phyloP scores from a whole-genome alignment of 1,139 yeast species.

The Pneumocystis wakefieldiae region DNA sequence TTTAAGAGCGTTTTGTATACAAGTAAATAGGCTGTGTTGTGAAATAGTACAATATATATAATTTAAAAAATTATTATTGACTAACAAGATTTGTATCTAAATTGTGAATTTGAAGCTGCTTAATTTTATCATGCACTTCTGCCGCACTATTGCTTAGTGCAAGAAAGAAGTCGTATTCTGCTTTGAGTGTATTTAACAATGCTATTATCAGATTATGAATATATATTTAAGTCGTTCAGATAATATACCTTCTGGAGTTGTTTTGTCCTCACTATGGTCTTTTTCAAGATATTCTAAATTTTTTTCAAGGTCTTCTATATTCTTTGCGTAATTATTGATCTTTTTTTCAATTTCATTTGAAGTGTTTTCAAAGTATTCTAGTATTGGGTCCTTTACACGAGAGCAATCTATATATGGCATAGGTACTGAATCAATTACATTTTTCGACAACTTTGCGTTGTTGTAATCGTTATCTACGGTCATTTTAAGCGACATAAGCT shows the following conservation, averaged over 20 bases:
- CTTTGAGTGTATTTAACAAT: slow-evolving; percentile 53
- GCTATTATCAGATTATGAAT: slow-evolving; percentile 27
- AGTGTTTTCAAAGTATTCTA: slow-evolving; percentile 39
- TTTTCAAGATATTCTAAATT: slow-evolving; percentile 57
- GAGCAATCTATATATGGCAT: slow-evolving; percentile 54
- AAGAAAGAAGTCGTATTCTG: slow-evolving; percentile 76
- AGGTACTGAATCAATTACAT: slow-evolving; percentile 48
- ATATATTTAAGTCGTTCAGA: slow-evolving; percentile 21
- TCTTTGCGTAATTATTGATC: slow-evolving; percentile 50
- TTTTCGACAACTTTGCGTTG: neutral
- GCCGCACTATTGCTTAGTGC: slow-evolving; percentile 83
- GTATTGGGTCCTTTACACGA: slow-evolving; percentile 33
- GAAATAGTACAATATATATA: neutral
- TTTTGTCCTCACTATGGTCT: slow-evolving; percentile 24
- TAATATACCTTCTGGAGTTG: slow-evolving; percentile 26
- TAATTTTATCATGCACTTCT: slow-evolving; percentile 62
- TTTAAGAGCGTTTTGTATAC: too few relatives aligned
- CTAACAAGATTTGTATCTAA: neutral
- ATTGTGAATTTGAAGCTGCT: slow-evolving; percentile 2
- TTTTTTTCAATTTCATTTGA: slow-evolving; percentile 39
- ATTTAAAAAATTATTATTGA: neutral
- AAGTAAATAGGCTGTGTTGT: too few relatives aligned
- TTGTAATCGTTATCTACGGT: slow-evolving; percentile 15
- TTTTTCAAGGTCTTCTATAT: slow-evolving; percentile 55
- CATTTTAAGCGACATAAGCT: slow-evolving; percentile 31